Conservation (phyloP, 495 filamentous ascomycete genomes). For the Hypoxylon perforatum region DNA sequence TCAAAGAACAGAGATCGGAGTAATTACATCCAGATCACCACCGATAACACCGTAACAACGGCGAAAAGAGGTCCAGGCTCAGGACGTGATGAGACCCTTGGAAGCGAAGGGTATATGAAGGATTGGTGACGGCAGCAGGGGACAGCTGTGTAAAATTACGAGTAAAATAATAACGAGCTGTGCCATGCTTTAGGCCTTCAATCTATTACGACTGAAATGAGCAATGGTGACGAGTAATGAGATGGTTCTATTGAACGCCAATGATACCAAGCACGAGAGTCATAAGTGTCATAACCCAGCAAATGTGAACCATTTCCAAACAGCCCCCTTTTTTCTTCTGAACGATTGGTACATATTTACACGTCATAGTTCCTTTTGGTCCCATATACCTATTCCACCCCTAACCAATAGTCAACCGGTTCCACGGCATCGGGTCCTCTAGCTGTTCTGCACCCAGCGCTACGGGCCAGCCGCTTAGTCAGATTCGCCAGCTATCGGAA, state of each 20-base stretch:
- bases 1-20: conserved; percentile 32
- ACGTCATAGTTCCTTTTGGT: not conserved
- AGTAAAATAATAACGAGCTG: not conserved
- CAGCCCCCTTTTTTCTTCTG: not conserved
- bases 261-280: not conserved
- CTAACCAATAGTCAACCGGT: not conserved
- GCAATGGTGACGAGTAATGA: not conserved
- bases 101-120: conserved; percentile 32
- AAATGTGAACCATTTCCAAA: not conserved
- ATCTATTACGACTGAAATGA: not conserved
- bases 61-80: conserved; percentile 5
- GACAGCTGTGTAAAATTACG: conserved; percentile 8
- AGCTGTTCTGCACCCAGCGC: not conserved
- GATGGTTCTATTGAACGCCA: too few relatives aligned
- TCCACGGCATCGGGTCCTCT: not conserved
- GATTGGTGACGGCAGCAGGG: conserved; percentile 25
- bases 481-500: not conserved
- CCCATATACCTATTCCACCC: not conserved
- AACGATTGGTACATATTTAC: not conserved
- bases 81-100: conserved; percentile 2
- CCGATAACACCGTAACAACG: conserved; percentile 34
- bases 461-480: not conserved
- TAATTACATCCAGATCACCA: conserved; percentile 38
- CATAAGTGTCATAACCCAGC: not conserved
- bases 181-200: not conserved